phyloP scores from a whole-genome alignment of 2,329 filamentous ascomycete species.

The Cladosporium sp. region DNA sequence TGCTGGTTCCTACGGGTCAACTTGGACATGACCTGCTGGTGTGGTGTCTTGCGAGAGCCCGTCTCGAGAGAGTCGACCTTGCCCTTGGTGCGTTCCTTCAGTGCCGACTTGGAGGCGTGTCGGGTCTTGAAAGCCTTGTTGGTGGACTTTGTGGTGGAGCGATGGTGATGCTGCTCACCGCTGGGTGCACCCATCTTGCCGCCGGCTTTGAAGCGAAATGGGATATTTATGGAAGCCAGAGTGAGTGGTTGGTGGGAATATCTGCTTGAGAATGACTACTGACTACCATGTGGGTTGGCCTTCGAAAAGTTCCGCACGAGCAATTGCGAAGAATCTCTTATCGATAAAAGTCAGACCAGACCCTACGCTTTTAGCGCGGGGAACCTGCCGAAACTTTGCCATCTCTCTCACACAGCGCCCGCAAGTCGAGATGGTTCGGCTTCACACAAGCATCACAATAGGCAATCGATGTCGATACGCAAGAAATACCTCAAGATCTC shows the following conservation, averaged over 20 bases:
- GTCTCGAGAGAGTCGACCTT: slow-evolving; percentile 70
- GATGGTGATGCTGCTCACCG: slow-evolving; percentile 69
- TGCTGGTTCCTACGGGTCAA: slow-evolving; percentile 92
- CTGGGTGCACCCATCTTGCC: slow-evolving; percentile 30
- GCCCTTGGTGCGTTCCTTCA: slow-evolving; percentile 84
- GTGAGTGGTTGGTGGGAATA: background rate
- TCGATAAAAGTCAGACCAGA: too few species aligned
- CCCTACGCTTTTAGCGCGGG: too few species aligned
- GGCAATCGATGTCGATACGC: too few species aligned
- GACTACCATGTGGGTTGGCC: background rate
- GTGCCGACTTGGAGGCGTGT: slow-evolving; percentile 80
- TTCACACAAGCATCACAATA: too few species aligned
- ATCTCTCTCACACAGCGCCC: too few species aligned
- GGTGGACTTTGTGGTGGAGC: slow-evolving; percentile 82
- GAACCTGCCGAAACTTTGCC: background rate
- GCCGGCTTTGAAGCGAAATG: slow-evolving; percentile 85
- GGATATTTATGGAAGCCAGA: slow-evolving; percentile 32
- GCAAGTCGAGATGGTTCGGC: too few species aligned
- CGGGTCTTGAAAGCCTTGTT: slow-evolving; percentile 92
- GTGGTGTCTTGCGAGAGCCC: slow-evolving; percentile 76
- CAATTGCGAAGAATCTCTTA: background rate
- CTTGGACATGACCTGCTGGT: slow-evolving; percentile 97
- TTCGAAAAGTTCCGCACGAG: slow-evolving; percentile 7
- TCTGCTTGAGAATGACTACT: too few species aligned
- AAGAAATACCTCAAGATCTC: too few species aligned